Evolutionary conservation across 2,329 filamentous ascomycete species (phyloP).

Genomic region (Cryphonectria radicalis): DNA sequence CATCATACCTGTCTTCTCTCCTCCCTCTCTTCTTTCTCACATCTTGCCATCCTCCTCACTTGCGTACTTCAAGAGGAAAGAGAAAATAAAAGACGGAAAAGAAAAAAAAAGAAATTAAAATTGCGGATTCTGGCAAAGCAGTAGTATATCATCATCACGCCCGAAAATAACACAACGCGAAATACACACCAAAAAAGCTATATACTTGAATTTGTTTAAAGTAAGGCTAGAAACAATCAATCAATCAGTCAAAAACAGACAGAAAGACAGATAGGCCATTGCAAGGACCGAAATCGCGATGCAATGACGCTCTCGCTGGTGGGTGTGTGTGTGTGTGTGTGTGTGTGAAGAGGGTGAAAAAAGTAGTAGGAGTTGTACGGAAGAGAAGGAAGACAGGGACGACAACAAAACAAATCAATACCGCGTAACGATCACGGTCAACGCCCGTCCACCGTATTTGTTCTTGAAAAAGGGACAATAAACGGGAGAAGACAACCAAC

Average conservation of each 20-base stretch:
- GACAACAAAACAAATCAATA: neutral
- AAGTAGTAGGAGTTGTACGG: neutral
- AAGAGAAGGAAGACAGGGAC: neutral
- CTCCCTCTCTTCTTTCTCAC: neutral
- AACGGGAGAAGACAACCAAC: neutral
- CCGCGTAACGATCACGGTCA: neutral
- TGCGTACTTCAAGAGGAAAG: neutral
- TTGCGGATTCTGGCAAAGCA: neutral
- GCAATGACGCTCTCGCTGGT: slow-evolving; percentile 7
- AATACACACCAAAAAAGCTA: neutral
- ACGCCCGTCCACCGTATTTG: slow-evolving; percentile 6
- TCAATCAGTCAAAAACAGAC: neutral
- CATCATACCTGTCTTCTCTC: neutral
- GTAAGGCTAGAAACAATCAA: neutral
- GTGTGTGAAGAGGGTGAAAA: neutral
- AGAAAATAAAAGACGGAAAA: neutral
- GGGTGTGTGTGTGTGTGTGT: no score
- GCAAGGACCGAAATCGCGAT: slow-evolving; percentile 1
- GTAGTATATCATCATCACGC: neutral
- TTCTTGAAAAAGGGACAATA: neutral
- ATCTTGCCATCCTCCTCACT: neutral
- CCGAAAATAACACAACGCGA: neutral
- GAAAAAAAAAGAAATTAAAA: no score
- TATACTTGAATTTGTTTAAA: neutral
- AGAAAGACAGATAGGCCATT: neutral